Conservation (phyloP, 2,329 filamentous ascomycete species). For the Ophiognomonia clavigignenti-juglandacearum region DNA sequence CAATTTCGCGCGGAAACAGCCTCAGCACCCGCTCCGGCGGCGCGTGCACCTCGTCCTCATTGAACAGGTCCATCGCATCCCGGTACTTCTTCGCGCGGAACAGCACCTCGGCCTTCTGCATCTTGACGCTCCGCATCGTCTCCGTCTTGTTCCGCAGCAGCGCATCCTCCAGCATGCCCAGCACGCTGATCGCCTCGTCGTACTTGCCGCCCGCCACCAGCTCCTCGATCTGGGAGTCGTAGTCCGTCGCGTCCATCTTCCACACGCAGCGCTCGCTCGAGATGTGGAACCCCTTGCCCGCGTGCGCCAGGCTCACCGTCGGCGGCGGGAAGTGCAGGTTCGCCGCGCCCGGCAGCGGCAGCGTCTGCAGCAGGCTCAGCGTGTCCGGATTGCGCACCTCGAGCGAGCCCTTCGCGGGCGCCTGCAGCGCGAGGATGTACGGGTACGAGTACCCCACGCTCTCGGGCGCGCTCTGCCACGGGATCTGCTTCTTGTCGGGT, state of each 20-base stretch:
- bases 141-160: conserved; percentile 77
- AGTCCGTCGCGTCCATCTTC: conserved; percentile 92
- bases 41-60: conserved; percentile 76
- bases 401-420: conserved; percentile 74
- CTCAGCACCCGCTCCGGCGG: conserved; percentile 84
- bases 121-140: conserved; percentile 79
- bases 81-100: conserved; percentile 81
- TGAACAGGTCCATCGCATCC: conserved; percentile 84
- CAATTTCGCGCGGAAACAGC: conserved; percentile 77
- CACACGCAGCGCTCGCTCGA: conserved; percentile 87
- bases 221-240: conserved; percentile 82
- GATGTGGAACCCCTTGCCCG: conserved; percentile 92
- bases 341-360: conserved; percentile 74
- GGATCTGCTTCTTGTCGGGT: conserved; percentile 75
- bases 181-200: conserved; percentile 87
- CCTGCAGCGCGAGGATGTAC: conserved; percentile 82
- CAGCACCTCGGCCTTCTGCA: conserved; percentile 80
- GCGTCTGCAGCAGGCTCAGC: conserved; percentile 79
- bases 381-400: conserved; percentile 94
- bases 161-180: conserved; percentile 89
- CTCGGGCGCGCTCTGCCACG: conserved; percentile 84
- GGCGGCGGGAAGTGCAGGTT: conserved; percentile 89
- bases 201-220: conserved; percentile 69
- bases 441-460: conserved; percentile 95
- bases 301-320: conserved; percentile 89